Conservation (phyloP, 2,329 filamentous ascomycete species). For the Cercospora canescens region DNA sequence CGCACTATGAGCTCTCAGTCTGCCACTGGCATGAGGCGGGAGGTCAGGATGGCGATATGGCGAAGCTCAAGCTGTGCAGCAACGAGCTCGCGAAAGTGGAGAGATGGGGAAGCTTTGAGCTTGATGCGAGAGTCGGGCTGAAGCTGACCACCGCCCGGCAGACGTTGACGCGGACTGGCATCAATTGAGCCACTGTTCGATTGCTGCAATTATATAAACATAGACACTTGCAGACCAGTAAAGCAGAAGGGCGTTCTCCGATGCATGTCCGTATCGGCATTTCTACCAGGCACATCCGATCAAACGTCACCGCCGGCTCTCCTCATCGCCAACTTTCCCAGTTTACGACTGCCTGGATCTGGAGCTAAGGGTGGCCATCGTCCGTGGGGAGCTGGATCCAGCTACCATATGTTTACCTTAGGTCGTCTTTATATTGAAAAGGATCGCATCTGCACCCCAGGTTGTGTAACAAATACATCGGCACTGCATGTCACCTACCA, state of each 20-base stretch:
- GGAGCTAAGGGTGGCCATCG: neutral
- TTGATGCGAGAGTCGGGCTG: constrained; percentile 73
- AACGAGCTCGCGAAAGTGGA: constrained; percentile 66
- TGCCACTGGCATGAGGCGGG: constrained; percentile 71
- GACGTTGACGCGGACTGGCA: constrained; percentile 51
- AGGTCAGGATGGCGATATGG: constrained; percentile 38
- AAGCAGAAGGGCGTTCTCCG: too few relatives aligned
- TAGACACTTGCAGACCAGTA: neutral
- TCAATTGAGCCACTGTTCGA: constrained; percentile 11
- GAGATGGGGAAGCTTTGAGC: constrained; percentile 69
- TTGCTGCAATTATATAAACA: neutral
- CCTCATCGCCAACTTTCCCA: constrained; percentile 4
- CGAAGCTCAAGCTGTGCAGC: constrained; percentile 62
- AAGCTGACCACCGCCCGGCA: constrained; percentile 69
- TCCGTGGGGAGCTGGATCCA: neutral
- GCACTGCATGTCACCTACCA: neutral
- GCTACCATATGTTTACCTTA: neutral
- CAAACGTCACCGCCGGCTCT: neutral
- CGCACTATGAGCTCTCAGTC: constrained; percentile 83
- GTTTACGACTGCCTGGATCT: neutral
- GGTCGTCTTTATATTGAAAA: neutral
- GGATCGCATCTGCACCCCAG: neutral
- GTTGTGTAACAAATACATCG: neutral
- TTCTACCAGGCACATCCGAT: neutral
- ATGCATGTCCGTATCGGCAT: neutral